A percentile compares a stretch with the other conserved stretches of the same genome.
Conservation (phyloP, 306 rosid species). For the Ochetophila trinervis region DNA sequence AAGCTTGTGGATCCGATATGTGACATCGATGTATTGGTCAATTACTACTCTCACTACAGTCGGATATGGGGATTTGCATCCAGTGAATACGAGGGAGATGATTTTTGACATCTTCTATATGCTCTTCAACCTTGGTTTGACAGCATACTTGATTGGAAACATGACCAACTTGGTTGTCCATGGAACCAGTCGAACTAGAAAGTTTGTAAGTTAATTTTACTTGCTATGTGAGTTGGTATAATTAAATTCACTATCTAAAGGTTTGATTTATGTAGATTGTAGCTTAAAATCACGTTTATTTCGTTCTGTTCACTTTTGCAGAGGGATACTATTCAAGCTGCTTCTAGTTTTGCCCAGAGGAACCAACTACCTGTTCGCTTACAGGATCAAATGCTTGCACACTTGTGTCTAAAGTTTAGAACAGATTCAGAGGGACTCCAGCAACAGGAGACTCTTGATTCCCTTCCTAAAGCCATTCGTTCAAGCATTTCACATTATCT, state of each 20-base stretch:
- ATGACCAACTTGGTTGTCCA: conserved; percentile 97
- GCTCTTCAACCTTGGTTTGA: conserved; percentile 88
- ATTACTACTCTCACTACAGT: conserved; percentile 88
- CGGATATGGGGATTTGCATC: conserved; percentile 92
- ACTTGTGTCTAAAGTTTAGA: conserved; percentile 82
- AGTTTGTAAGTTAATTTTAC: conserved; percentile 59
- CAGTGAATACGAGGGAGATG: conserved; percentile 86
- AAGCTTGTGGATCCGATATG: conserved; percentile 69
- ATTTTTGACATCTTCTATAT: conserved; percentile 75
- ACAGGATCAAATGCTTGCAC: conserved; percentile 96
- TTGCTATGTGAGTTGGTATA: background rate
- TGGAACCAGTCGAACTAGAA: conserved; percentile 82
- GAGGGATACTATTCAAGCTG: conserved; percentile 97
- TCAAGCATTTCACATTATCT: conserved; percentile 90
- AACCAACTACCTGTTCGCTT: conserved; percentile 73
- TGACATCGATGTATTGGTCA: conserved; percentile 84
- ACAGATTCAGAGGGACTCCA: conserved; percentile 93
- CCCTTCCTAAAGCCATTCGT: conserved; percentile 91
- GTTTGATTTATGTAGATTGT: background rate
- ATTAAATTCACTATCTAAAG: background rate
- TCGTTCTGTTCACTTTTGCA: conserved; percentile 18
- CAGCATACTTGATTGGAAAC: conserved; percentile 91
- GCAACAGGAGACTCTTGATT: conserved; percentile 89
- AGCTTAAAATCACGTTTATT: background rate
- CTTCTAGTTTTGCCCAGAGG: conserved; percentile 89